A percentile compares a stretch with the other conserved stretches of the same genome.
phyloP scores from a whole-genome alignment of 805 yeast species.

The Groenewaldozyma tartarivorans region DNA sequence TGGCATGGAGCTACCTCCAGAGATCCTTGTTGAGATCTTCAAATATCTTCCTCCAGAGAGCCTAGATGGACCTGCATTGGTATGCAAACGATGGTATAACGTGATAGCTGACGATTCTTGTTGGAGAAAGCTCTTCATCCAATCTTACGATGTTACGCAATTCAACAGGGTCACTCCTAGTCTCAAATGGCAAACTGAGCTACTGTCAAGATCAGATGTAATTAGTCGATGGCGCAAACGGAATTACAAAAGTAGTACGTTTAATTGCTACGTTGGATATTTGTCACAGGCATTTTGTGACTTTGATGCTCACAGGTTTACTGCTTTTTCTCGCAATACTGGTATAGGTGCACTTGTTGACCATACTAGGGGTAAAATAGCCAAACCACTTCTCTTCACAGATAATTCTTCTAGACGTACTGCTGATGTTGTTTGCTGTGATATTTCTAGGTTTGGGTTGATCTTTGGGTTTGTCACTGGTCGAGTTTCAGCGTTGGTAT shows the following conservation, averaged over 20 bases:
- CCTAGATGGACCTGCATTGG: constrained; percentile 20
- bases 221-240: constrained; percentile 23
- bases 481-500: constrained; percentile 14
- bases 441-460: constrained; percentile 24
- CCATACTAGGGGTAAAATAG: constrained; percentile 23
- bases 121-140: constrained; percentile 23
- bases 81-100: constrained; percentile 23
- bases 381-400: constrained; percentile 19
- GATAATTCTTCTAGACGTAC: constrained; percentile 10
- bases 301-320: constrained; percentile 17
- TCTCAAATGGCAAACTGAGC: constrained; percentile 24
- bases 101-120: constrained; percentile 20
- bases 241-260: constrained; percentile 16
- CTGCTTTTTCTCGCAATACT: constrained; percentile 16
- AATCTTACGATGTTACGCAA: constrained; percentile 16
- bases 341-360: constrained; percentile 23
- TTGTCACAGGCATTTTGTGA: constrained; percentile 18
- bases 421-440: constrained; percentile 14
- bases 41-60: constrained; percentile 16
- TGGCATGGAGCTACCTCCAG: constrained; percentile 17
- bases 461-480: constrained; percentile 22
- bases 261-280: constrained; percentile 15
- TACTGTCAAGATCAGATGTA: constrained; percentile 17
- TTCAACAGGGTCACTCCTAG: constrained; percentile 20
- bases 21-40: constrained; percentile 19